Evolutionary conservation across 306 rosid species (phyloP), one percentile per base, ranked within the genome.

Genomic region (Glycine latifolia): DNA sequence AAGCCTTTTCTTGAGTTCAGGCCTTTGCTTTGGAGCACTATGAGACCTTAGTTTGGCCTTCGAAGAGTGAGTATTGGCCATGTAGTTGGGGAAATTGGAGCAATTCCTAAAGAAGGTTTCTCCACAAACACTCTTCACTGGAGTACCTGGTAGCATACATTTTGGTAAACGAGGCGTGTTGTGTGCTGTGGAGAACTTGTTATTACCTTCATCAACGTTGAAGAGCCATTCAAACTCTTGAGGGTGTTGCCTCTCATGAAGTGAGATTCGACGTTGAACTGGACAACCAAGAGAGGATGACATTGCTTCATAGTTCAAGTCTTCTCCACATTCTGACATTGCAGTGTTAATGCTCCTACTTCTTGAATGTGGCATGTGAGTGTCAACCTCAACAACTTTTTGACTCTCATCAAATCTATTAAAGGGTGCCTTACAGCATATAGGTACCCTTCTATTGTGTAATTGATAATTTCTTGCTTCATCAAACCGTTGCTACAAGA

Each of bases 1-100:
- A 61, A 88, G 73, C 78, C 91, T 79, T 77, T 88, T 91, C 85
- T 82, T 89, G 3, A 83, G 61, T 43, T 91, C 92, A 7, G 97
- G 94, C 72, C 99, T 90, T 66, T 92, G 99, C 79, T 85, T 95
- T 11, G 99, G 99, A 10, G 97, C 99, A 59, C 99, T 95, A 3
- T 79, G 90, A n/a, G 94, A 92, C 85, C 99, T 91, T 43, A 90
- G 59, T 76, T 93, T 95, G 60, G 97, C 97, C 77, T 77, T 87
- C 17, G 87, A 95, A 11, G 99, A 91, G 74, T 84, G 83, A 15
- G 99, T 95, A 78, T 84, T 95, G 6, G 94, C 83, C 99, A 95
- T 95, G 79, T 92, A 95, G 83, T 72, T 95, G 0, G 95, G 97
- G 54, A 13, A 85, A 85, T 90, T 90, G 26, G 83, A 73, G 84